Base-by-base conservation (phyloP, 495 filamentous ascomycete species). In the Podospora bellae-mahoneyi region DNA sequence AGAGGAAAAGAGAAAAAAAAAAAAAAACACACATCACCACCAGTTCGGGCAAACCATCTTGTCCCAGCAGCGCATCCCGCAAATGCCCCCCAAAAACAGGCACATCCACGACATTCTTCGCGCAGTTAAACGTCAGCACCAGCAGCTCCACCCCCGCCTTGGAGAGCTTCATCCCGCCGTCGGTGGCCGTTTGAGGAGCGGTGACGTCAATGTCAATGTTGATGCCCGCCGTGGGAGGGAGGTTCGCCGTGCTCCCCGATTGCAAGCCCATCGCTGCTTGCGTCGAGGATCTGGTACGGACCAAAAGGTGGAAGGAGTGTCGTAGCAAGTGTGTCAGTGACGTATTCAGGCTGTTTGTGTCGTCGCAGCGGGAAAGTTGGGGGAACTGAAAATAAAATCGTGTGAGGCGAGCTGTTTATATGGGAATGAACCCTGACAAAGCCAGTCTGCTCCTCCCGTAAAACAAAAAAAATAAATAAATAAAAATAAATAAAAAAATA, bases 81-180 rank as follows among this genome's bases (percentile, higher is more conserved):
- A 98, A 81, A 73, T 92, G 87, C 4, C 84, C 70, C 18, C 91
- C 87, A 73, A 95, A 93, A 64, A 83, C 78, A 20, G 86, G 79
- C 28, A 85, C 78, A 68, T 90, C 81, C 73, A 93, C 87, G 23
- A 86, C 77, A 61, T 83, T 84, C 60, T 89, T 85, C 18, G 86
- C 95, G 73, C 93, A 97, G 76, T 99, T 99, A 79, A 94, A 96
- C 34, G 95, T 97, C 44, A 96, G 78, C 55, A 96, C 83, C 74
- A 95, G 92, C 62, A 93, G 72, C 64, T 84, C 81, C 44, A 84
- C 68, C 23, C 23, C 23, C 30, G 76, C 75, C 30, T 28, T 19
- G 26, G 78, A 76, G 20, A 72, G 72, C 56, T 69, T 68, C 76
- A 77, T 79, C 20, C 64, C 48, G 44, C 26, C n/a, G 39, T 18